Evolutionary conservation across 345 rosid genomes (phyloP).

Genomic region (Lepidium aucheri): DNA sequence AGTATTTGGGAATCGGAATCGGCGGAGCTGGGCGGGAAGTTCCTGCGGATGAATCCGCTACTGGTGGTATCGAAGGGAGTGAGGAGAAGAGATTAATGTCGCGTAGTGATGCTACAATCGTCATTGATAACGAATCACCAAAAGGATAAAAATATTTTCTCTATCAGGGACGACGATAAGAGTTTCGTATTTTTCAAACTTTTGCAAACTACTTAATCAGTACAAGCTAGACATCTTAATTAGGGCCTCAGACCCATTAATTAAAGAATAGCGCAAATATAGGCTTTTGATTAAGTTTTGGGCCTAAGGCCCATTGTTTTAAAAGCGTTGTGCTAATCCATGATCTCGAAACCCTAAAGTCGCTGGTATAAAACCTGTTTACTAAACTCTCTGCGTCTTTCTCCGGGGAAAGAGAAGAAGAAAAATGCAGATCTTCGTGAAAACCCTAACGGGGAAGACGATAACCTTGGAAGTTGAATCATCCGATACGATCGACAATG

Average conservation of each 20-base stretch:
- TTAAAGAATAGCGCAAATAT: background rate
- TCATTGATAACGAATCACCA: slow-evolving; percentile 32
- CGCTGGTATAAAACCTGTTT: background rate
- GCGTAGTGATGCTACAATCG: slow-evolving; percentile 49
- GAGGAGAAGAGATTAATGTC: slow-evolving; percentile 67
- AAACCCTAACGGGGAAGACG: slow-evolving; percentile 69
- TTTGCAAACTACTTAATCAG: background rate
- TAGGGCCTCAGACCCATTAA: background rate
- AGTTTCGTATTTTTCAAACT: background rate
- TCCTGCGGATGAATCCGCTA: slow-evolving; percentile 16
- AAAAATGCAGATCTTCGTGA: slow-evolving; percentile 65
- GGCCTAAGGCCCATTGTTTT: background rate
- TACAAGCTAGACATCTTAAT: background rate
- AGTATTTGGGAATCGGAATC: slow-evolving; percentile 64
- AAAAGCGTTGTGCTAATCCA: background rate
- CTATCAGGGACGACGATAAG: background rate
- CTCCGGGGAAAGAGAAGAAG: background rate
- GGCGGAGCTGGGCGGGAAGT: slow-evolving; percentile 41
- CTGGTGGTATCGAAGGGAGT: slow-evolving; percentile 51
- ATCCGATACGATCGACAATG: slow-evolving; percentile 58
- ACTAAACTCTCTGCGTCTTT: background rate
- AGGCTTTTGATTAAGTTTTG: background rate
- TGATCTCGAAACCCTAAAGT: slow-evolving; percentile 4
- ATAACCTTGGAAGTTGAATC: slow-evolving; percentile 64
- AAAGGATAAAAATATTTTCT: background rate